These are phyloP conservation scores for Spirogloea muscicola DNA, from an alignment of 139 green algal genomes.

Conservation along the genomic window DNA sequence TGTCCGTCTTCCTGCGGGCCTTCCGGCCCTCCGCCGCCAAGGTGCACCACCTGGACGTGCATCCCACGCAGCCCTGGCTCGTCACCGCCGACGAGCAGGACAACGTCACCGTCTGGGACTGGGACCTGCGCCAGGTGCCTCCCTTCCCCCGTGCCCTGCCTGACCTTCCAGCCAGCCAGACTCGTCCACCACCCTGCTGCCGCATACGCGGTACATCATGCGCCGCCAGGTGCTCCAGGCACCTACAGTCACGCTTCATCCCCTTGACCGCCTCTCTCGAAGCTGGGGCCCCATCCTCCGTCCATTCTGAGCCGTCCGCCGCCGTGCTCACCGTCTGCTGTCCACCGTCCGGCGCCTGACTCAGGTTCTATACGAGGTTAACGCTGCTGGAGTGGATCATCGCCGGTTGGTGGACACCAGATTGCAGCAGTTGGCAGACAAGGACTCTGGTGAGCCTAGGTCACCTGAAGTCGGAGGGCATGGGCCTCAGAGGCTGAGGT, in stretches of 20 bases:
- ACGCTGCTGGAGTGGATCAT: conserved; percentile 44
- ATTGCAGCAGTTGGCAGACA: conserved; percentile 33
- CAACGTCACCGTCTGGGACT: conserved; percentile 46
- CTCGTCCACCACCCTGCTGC: too few species aligned
- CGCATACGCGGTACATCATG: too few species aligned
- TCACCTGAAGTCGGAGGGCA: background rate
- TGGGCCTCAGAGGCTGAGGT: background rate
- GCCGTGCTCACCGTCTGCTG: too few species aligned
- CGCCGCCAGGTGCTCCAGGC: too few species aligned
- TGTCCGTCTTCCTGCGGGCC: too few species aligned
- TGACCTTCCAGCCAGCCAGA: too few species aligned
- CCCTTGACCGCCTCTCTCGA: too few species aligned
- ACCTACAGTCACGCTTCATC: too few species aligned
- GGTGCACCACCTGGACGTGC: conserved; percentile 42
- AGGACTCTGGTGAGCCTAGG: conserved; percentile 17
- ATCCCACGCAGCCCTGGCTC: conserved; percentile 46
- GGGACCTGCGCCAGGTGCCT: conserved; percentile 41
- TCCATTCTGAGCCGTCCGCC: too few species aligned
- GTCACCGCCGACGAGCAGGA: conserved; percentile 29
- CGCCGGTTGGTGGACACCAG: conserved; percentile 26
- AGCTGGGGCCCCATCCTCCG: too few species aligned
- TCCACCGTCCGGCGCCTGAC: too few species aligned
- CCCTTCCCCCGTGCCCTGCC: too few species aligned
- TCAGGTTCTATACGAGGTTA: conserved; percentile 44
- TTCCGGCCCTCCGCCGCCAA: conserved; percentile 26